phyloP scores from a whole-genome alignment of 2,329 filamentous ascomycete genomes.

The Neoarthrinium moseri region DNA sequence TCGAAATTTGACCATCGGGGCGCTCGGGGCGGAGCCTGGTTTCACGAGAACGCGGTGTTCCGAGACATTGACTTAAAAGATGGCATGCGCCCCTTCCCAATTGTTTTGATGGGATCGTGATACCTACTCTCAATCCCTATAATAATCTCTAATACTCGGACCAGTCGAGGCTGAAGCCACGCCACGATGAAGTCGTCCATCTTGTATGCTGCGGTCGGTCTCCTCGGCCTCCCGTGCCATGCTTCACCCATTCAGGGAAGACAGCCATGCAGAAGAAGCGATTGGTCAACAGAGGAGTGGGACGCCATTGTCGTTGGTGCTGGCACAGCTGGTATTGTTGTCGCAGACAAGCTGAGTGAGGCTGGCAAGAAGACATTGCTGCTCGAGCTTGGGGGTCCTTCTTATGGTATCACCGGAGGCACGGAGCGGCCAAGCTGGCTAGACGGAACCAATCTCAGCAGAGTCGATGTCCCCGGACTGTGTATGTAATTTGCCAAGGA shows the following conservation, averaged over 20 bases:
- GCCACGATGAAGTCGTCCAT: slow-evolving; percentile 1
- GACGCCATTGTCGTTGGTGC: slow-evolving; percentile 45
- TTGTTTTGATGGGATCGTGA: too few species aligned
- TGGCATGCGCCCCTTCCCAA: too few species aligned
- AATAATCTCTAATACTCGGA: too few species aligned
- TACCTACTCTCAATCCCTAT: too few species aligned
- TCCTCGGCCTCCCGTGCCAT: not conserved
- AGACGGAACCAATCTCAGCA: slow-evolving; percentile 42
- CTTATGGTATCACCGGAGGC: slow-evolving; percentile 47
- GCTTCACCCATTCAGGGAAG: not conserved
- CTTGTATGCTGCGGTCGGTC: not conserved
- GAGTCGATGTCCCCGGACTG: slow-evolving; percentile 53
- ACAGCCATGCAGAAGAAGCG: slow-evolving; percentile 3
- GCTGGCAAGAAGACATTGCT: slow-evolving; percentile 50
- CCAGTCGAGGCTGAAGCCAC: not conserved
- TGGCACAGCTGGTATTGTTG: slow-evolving; percentile 51
- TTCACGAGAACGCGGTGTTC: too few species aligned
- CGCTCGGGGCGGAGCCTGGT: too few species aligned
- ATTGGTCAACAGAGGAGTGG: slow-evolving; percentile 27
- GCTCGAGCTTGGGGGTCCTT: slow-evolving; percentile 49
- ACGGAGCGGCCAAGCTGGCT: slow-evolving; percentile 48
- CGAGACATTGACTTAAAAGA: too few species aligned
- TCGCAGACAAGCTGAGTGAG: slow-evolving; percentile 49
- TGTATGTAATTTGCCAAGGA: slow-evolving; percentile 23
- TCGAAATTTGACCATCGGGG: too few species aligned